Evolutionary conservation across 2,329 filamentous ascomycete genomes (phyloP).

Genomic region (Falciphora oryzae): DNA sequence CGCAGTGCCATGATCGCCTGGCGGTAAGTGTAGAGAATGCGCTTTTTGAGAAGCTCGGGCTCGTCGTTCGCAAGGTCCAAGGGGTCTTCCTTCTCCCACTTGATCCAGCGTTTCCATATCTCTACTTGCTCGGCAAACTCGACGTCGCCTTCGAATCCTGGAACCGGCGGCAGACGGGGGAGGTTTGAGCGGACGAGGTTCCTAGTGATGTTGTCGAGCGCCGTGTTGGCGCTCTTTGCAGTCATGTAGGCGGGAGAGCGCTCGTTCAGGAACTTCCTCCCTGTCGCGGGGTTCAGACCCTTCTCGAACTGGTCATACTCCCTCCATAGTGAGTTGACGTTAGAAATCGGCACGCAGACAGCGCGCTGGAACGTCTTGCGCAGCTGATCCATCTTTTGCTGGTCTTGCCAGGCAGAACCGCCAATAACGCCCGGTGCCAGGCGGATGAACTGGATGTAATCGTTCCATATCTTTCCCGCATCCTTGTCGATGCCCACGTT

Average conservation of each 20-base stretch:
- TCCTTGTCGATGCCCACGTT: slow-evolving; percentile 90
- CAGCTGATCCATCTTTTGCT: slow-evolving; percentile 94
- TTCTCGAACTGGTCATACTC: slow-evolving; percentile 98
- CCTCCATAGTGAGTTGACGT: slow-evolving; percentile 84
- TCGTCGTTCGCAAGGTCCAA: slow-evolving; percentile 83
- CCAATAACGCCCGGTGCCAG: slow-evolving; percentile 80
- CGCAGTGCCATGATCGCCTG: slow-evolving; percentile 88
- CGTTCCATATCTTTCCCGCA: slow-evolving; percentile 83
- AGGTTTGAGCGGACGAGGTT: slow-evolving; percentile 71
- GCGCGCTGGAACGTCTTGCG: slow-evolving; percentile 90
- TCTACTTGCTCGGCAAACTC: slow-evolving; percentile 81
- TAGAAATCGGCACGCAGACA: slow-evolving; percentile 78
- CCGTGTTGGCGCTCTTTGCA: slow-evolving; percentile 82
- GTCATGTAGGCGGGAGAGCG: slow-evolving; percentile 94
- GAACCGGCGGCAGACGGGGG: slow-evolving; percentile 73
- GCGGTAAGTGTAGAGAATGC: slow-evolving; percentile 86
- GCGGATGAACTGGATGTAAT: slow-evolving; percentile 92
- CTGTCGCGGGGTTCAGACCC: slow-evolving; percentile 86
- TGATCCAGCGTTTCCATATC: slow-evolving; percentile 89
- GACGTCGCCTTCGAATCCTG: slow-evolving; percentile 79
- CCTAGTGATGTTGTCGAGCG: slow-evolving; percentile 81
- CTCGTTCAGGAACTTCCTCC: slow-evolving; percentile 90
- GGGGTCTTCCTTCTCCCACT: slow-evolving; percentile 92
- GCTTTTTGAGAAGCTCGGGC: slow-evolving; percentile 63
- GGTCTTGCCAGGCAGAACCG: slow-evolving; percentile 87